Evolutionary conservation across 306 rosid genomes (phyloP).

Genomic region (Acacia melanoxylon): DNA sequence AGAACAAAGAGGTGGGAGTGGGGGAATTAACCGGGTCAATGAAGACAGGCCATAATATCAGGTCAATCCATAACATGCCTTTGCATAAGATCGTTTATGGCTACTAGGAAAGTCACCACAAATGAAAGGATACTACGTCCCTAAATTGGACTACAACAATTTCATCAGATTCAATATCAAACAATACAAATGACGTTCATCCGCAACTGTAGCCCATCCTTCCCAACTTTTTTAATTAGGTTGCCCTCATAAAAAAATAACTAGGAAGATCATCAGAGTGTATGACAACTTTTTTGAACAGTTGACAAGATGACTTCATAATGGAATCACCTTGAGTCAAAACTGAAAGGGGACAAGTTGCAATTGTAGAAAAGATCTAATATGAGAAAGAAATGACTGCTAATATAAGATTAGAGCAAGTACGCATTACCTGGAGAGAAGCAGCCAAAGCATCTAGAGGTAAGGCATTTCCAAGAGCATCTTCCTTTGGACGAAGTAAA

Average conservation of each 20-base stretch:
- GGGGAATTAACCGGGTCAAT: neutral
- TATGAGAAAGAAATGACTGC: slow-evolving; percentile 17
- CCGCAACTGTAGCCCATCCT: neutral
- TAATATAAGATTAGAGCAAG: slow-evolving; percentile 11
- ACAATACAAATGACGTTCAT: neutral
- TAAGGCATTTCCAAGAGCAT: slow-evolving; percentile 72
- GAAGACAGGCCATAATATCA: neutral
- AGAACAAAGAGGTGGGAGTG: no score
- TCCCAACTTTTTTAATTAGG: slow-evolving; percentile 7
- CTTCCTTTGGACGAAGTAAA: slow-evolving; percentile 76
- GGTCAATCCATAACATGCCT: neutral
- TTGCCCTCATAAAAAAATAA: neutral
- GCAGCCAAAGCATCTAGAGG: slow-evolving; percentile 88
- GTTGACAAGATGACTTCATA: neutral
- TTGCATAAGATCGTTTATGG: neutral
- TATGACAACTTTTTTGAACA: neutral
- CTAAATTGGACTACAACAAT: neutral
- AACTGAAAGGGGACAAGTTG: slow-evolving; percentile 7
- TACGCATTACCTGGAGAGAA: slow-evolving; percentile 79
- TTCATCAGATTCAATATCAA: neutral
- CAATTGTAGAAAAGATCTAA: neutral
- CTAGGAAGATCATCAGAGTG: neutral
- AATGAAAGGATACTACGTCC: neutral
- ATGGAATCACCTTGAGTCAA: slow-evolving; percentile 7
- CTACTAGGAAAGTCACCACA: slow-evolving; percentile 6